Conservation (phyloP, 1,139 yeast species). For the Geotrichum siamense region DNA sequence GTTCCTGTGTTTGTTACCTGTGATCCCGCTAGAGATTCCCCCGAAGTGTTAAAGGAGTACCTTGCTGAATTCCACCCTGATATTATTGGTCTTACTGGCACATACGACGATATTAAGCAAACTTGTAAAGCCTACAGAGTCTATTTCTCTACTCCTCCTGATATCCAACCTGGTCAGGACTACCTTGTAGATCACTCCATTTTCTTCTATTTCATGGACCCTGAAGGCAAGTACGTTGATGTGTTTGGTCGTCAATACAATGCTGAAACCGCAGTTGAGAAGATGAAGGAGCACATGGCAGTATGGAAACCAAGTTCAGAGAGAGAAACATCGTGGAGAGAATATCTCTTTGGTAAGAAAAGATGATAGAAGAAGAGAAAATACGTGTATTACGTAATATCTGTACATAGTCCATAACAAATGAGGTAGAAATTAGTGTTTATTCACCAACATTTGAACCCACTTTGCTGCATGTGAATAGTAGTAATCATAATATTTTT, state of each 20-base stretch:
- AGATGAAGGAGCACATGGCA: slow-evolving; percentile 67
- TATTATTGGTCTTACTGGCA: slow-evolving; percentile 85
- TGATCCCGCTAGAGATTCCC: slow-evolving; percentile 91
- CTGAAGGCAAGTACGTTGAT: slow-evolving; percentile 91
- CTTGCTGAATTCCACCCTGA: slow-evolving; percentile 81
- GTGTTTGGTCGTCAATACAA: slow-evolving; percentile 89
- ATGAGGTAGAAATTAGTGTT: no score
- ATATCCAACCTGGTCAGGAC: slow-evolving; percentile 90
- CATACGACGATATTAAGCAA: slow-evolving; percentile 73
- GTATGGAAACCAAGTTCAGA: slow-evolving; percentile 67
- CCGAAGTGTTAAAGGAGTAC: slow-evolving; percentile 72
- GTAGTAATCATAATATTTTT: no score
- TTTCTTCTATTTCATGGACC: slow-evolving; percentile 92
- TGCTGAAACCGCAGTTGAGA: slow-evolving; percentile 69
- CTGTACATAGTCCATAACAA: no score
- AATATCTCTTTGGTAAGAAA: slow-evolving; percentile 4
- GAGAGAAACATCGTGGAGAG: slow-evolving; percentile 16
- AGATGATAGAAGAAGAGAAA: no score
- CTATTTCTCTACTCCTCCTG: slow-evolving; percentile 90
- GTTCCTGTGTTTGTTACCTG: slow-evolving; percentile 83
- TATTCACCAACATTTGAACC: no score
- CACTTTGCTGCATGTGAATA: no score
- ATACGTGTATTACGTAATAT: no score
- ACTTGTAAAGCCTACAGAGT: slow-evolving; percentile 86
- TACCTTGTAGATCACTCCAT: slow-evolving; percentile 95